Conservation (phyloP, 306 rosid species). For the Trifolium subterraneum region DNA sequence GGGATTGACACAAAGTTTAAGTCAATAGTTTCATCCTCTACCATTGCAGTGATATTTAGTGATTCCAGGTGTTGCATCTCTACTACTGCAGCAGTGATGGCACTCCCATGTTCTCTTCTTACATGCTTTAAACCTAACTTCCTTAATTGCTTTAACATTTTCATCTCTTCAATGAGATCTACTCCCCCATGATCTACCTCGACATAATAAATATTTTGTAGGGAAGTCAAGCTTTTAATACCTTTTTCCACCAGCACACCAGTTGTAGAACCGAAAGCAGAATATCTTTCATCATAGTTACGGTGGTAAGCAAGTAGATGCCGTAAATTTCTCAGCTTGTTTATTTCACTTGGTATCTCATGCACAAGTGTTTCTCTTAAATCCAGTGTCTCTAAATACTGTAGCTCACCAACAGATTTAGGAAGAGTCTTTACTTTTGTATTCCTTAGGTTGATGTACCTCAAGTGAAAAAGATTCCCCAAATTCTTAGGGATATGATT, state of each 20-base stretch:
- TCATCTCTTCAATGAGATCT: slow-evolving; percentile 17
- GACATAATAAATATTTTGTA: not conserved
- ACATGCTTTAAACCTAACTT: not conserved
- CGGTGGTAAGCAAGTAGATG: not conserved
- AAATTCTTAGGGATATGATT: not conserved
- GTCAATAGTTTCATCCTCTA: not conserved
- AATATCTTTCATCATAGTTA: not conserved
- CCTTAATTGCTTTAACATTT: not conserved
- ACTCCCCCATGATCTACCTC: slow-evolving; percentile 14
- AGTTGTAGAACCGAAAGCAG: slow-evolving; percentile 7
- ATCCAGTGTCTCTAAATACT: not conserved
- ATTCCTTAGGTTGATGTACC: not conserved
- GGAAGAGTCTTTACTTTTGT: not conserved
- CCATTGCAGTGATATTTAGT: not conserved
- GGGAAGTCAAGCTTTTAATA: slow-evolving; percentile 24
- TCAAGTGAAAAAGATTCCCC: not conserved
- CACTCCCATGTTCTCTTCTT: not conserved
- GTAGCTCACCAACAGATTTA: slow-evolving; percentile 8
- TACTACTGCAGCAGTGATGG: not conserved
- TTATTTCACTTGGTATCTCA: not conserved
- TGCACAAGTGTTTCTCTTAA: not conserved
- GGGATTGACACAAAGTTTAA: not conserved
- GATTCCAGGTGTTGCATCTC: slow-evolving; percentile 21
- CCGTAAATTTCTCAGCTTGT: not conserved
- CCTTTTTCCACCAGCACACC: not conserved